These are phyloP conservation scores for Aspergillus wentii DNA, from an alignment of 495 filamentous ascomycete species.

Conservation along the genomic window DNA sequence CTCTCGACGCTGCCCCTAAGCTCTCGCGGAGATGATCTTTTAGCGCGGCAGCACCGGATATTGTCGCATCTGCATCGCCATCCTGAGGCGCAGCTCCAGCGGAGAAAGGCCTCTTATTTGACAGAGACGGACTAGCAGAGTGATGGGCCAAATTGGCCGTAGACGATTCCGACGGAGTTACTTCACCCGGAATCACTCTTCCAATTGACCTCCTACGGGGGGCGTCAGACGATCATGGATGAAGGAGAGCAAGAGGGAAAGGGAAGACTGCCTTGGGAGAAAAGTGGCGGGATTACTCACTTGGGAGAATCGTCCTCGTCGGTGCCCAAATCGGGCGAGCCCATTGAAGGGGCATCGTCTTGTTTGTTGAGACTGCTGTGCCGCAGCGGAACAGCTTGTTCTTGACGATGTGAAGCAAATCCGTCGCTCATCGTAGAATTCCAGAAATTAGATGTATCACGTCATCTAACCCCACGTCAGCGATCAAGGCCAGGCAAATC, in stretches of 20 bases:
- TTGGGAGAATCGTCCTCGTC: slow-evolving; percentile 9
- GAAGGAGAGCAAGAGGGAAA: neutral
- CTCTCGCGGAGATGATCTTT: too few species aligned
- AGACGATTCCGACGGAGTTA: slow-evolving; percentile 11
- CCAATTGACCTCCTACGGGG: slow-evolving; percentile 10
- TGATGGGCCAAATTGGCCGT: slow-evolving; percentile 18
- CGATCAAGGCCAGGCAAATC: too few species aligned
- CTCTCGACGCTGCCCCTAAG: slow-evolving; percentile 9
- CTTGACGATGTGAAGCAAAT: too few species aligned
- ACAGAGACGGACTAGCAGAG: slow-evolving; percentile 17
- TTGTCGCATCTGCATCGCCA: slow-evolving; percentile 17
- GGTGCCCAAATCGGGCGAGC: too few species aligned
- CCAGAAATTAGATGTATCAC: too few species aligned
- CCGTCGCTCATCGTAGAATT: too few species aligned
- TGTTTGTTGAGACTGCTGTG: too few species aligned
- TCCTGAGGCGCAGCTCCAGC: slow-evolving; percentile 14
- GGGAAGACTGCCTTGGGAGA: neutral
- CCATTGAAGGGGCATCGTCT: too few species aligned
- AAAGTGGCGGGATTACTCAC: slow-evolving; percentile 8
- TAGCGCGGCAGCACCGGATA: slow-evolving; percentile 7
- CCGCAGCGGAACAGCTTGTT: too few species aligned
- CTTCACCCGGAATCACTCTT: slow-evolving; percentile 17
- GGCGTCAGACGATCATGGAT: slow-evolving; percentile 3
- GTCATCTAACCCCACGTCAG: too few species aligned
- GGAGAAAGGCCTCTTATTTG: slow-evolving; percentile 16